Evolutionary conservation across 805 yeast species (phyloP).

Genomic region (Ogataea trehaloabstinens): DNA sequence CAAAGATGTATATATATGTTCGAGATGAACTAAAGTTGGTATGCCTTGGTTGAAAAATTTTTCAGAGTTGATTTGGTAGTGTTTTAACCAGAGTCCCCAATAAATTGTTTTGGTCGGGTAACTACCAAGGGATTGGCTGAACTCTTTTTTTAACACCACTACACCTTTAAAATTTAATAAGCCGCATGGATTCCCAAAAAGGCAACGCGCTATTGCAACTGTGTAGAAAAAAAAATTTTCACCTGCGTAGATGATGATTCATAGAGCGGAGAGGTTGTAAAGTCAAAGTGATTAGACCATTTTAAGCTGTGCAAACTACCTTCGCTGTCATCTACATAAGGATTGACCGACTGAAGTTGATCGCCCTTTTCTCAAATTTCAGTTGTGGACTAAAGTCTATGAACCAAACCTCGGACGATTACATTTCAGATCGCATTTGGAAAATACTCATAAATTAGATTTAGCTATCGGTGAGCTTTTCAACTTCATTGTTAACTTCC

Average conservation of each 20-base stretch:
- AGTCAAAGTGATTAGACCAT: no score
- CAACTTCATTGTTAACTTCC: no score
- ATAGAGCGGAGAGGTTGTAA: background rate
- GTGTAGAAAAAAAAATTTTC: constrained; percentile 3
- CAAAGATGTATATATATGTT: no score
- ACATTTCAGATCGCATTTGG: constrained; percentile 53
- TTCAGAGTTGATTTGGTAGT: constrained; percentile 2
- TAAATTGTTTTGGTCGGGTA: background rate
- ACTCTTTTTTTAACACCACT: background rate
- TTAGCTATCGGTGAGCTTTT: no score
- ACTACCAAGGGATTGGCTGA: no score
- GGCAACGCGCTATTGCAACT: constrained; percentile 19
- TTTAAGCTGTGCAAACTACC: no score
- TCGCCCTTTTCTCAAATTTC: no score
- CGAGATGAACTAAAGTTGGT: no score
- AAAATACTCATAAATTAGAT: constrained; percentile 31
- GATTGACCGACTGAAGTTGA: no score
- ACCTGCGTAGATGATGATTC: constrained; percentile 4
- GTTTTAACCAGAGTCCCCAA: no score
- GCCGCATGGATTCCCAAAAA: constrained; percentile 12
- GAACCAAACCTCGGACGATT: constrained; percentile 43
- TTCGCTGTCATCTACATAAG: no score
- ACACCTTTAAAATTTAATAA: no score
- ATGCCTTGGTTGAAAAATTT: constrained; percentile 2
- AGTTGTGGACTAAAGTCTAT: constrained; percentile 9